Conservation (phyloP, 2,329 filamentous ascomycete species). For the Blastomyces silverae region DNA sequence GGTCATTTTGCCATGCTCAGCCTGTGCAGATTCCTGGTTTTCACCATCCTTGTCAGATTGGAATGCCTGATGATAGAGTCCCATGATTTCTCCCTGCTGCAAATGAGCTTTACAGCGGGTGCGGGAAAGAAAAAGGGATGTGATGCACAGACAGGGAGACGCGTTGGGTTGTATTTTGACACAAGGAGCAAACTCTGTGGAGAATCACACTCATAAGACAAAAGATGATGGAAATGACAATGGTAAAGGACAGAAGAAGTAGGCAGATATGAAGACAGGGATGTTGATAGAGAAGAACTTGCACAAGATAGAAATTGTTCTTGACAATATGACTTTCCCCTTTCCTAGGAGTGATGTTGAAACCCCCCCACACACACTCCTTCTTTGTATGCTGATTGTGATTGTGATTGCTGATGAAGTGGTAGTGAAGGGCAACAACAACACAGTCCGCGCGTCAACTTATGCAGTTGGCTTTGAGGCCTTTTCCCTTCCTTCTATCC, state of each 20-base stretch:
- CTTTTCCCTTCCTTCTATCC: not conserved
- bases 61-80: conserved; percentile 2
- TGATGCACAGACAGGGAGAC: not conserved
- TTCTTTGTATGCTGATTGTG: not conserved
- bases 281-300: not conserved
- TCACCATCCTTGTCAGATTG: not conserved
- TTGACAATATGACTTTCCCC: not conserved
- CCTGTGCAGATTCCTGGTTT: not conserved
- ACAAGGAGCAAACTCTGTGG: not conserved
- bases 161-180: not conserved
- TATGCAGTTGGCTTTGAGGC: not conserved
- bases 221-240: not conserved
- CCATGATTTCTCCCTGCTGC: not conserved
- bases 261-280: not conserved
- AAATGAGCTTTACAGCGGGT: not conserved
- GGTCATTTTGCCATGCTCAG: not conserved
- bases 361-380: not conserved
- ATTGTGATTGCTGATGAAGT: not conserved
- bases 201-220: not conserved
- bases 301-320: too few species aligned
- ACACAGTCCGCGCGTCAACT: not conserved
- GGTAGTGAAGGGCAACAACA: not conserved
- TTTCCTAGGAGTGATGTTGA: not conserved
- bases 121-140: not conserved
- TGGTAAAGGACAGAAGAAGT: not conserved